Conservation (phyloP, 2,329 filamentous ascomycete species). For the Fusarium stilboides region DNA sequence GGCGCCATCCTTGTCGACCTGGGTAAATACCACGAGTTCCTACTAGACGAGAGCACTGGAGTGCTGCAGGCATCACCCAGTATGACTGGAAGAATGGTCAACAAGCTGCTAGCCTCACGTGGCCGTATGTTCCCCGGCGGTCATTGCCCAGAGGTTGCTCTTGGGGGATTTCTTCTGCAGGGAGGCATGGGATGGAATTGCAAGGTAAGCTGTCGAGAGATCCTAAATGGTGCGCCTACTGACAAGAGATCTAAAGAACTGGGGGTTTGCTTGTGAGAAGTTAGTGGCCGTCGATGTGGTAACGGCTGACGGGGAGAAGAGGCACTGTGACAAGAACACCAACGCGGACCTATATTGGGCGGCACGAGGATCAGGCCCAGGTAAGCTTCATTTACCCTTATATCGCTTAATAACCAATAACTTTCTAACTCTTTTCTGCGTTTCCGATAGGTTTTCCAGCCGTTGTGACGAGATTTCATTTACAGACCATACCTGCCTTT, state of each 20-base stretch:
- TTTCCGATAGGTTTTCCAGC: neutral
- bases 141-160: neutral
- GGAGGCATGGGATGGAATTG: conserved; percentile 5
- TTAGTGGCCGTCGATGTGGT: neutral
- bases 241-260: neutral
- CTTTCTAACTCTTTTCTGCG: neutral
- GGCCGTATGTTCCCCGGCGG: no score
- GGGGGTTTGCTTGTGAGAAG: neutral
- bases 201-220: neutral
- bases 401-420: no score
- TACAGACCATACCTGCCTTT: neutral
- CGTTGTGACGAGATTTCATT: neutral
- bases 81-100: no score
- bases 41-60: no score
- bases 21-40: no score
- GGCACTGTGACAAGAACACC: neutral
- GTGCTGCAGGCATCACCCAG: no score
- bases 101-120: no score
- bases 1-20: no score
- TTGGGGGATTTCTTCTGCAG: neutral
- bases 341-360: neutral
- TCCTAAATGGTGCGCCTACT: rapidly evolving
- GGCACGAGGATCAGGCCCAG: neutral
- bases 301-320: neutral
- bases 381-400: neutral